These are phyloP conservation scores for Ustilago lituana DNA, from an alignment of 1,284 basidiomycete species.

Conservation along the genomic window DNA sequence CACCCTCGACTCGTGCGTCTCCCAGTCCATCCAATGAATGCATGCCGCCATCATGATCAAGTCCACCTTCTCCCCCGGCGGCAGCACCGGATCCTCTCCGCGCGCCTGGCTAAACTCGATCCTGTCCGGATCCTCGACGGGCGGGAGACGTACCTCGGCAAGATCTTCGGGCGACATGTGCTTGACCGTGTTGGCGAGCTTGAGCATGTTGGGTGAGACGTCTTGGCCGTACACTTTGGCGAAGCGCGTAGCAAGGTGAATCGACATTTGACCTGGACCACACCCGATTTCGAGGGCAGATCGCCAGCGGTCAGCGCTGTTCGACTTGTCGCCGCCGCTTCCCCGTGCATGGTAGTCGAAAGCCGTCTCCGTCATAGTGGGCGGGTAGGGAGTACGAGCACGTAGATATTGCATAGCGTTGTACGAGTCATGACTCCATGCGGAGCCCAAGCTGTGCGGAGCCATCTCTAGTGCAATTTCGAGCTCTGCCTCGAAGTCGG, in stretches of 20 bases:
- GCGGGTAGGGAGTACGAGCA: constrained; percentile 42
- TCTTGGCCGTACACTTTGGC: constrained; percentile 36
- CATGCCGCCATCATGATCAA: constrained; percentile 47
- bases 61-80: constrained; percentile 39
- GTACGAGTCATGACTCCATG: constrained; percentile 44
- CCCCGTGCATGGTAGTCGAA: constrained; percentile 38
- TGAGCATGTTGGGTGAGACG: constrained; percentile 42
- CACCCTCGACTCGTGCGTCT: constrained; percentile 9
- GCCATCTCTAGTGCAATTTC: constrained; percentile 43
- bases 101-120: constrained; percentile 31
- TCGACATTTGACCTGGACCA: constrained; percentile 45
- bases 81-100: constrained; percentile 36
- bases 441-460: constrained; percentile 33
- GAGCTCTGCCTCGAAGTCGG: constrained; percentile 40
- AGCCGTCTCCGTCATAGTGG: constrained; percentile 32
- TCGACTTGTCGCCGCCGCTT: constrained; percentile 10
- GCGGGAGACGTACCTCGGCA: constrained; percentile 24
- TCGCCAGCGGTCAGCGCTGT: constrained; percentile 20
- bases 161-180: constrained; percentile 38
- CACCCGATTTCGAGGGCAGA: constrained; percentile 44
- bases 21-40: constrained; percentile 51
- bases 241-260: constrained; percentile 44
- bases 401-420: constrained; percentile 41
- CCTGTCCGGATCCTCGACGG: constrained; percentile 19
- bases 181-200: constrained; percentile 45